Base-by-base conservation (phyloP, 345 rosid genomes). In the Microcos paniculata region DNA sequence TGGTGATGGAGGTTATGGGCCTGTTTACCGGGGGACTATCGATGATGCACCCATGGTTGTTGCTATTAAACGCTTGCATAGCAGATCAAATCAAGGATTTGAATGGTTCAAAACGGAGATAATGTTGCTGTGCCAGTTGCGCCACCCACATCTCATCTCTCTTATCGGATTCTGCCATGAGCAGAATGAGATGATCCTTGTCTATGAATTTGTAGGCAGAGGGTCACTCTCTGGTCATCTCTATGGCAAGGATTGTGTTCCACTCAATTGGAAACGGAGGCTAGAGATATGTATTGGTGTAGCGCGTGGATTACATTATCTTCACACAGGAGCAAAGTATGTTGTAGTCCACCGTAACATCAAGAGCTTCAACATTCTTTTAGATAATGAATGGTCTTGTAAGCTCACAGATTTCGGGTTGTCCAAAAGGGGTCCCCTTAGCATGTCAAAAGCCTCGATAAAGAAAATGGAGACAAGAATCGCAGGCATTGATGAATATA, bases 201-300 rank as follows among this genome's bases (percentile, higher is more conserved):
- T 85, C 0, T 87, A 80, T 13, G 88, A 87, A 46, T 85, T 74
- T 72, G 78, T 88, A 83, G 24, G 57, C 2, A n/a, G n/a, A n/a
- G n/a, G n/a, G n/a, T n/a, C n/a, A n/a, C n/a, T n/a, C n/a, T n/a
- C n/a, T n/a, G n/a, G 71, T 35, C 79, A 78, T 78, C 87, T 88
- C 15, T 79, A 73, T 55, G 74, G 58, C 35, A 78, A 84, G 3
- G 23, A 31, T 10, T 78, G 63, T 52, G 77, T 73, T 40, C 80
- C 84, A n/a, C 77, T 85, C 2, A 59, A 77, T 4, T 88, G 89
- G 89, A 82, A 79, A 69, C 77, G 70, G 18, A 76, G 89, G 59
- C 78, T n/a, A n/a, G n/a, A n/a, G n/a, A n/a, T n/a, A n/a, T n/a
- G n/a, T n/a, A n/a, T n/a, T n/a, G n/a, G n/a, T n/a, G n/a, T n/a